A percentile compares a stretch with the other conserved stretches of the same genome.
Conservation (phyloP, 345 rosid species). For the Lepidium aucheri region DNA sequence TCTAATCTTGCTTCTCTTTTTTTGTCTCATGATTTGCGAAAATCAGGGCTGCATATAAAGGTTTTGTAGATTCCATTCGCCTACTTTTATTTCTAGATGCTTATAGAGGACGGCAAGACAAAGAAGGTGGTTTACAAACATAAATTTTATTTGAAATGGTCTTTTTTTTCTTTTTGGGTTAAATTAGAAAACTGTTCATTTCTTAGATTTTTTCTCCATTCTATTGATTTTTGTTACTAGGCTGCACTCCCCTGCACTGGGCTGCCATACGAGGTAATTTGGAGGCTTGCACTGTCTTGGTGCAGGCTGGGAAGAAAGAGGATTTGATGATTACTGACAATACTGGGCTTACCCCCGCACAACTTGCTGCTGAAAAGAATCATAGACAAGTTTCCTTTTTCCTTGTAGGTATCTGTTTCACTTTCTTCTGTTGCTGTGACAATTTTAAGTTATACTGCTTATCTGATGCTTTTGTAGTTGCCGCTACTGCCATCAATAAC, state of each 20-base stretch:
- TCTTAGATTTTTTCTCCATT: neutral
- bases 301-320: constrained; percentile 97
- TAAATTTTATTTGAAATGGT: neutral
- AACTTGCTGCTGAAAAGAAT: constrained; percentile 93
- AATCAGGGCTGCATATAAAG: constrained; percentile 98
- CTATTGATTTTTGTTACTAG: constrained; percentile 32
- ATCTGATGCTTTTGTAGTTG: constrained; percentile 2
- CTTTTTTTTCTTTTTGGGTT: neutral
- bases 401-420: constrained; percentile 74
- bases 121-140: constrained; percentile 52
- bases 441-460: constrained; percentile 10
- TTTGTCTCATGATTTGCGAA: constrained; percentile 36
- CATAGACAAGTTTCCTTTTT: constrained; percentile 99
- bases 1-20: constrained; percentile 1
- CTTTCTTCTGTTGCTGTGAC: constrained; percentile 9
- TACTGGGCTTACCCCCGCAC: constrained; percentile 94
- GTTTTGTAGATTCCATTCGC: constrained; percentile 92
- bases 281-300: constrained; percentile 97
- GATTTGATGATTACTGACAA: constrained; percentile 85
- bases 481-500: neutral
- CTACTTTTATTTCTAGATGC: constrained; percentile 90
- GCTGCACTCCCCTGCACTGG: constrained; percentile 98
- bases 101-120: constrained; percentile 92
- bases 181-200: neutral
- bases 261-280: constrained; percentile 97